These are phyloP conservation scores for Prunus mira DNA, from an alignment of 306 rosid genomes.

Conservation along the genomic window DNA sequence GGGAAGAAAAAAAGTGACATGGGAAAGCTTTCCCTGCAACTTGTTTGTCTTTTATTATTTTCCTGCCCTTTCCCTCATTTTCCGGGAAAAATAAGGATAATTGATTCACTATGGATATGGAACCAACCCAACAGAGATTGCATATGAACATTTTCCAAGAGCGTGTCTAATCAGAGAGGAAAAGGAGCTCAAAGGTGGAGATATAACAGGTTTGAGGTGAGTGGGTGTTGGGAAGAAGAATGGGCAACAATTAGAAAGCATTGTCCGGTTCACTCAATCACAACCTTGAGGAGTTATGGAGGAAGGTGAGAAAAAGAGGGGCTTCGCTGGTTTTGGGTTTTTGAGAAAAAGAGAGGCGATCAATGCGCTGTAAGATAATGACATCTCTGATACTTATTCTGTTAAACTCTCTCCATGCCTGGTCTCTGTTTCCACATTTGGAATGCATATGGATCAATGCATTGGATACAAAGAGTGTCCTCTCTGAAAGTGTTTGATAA, in stretches of 20 bases:
- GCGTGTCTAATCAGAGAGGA: slow-evolving; percentile 9
- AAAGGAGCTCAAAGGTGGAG: slow-evolving; percentile 39
- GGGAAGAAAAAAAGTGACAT: slow-evolving; percentile 19
- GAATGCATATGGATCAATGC: slow-evolving; percentile 72
- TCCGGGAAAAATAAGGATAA: slow-evolving; percentile 36
- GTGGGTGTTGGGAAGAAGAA: slow-evolving; percentile 2
- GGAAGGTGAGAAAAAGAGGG: too few relatives aligned
- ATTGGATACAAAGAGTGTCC: slow-evolving; percentile 57
- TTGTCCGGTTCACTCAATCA: too few relatives aligned
- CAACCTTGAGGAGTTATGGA: too few relatives aligned
- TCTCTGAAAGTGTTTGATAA: slow-evolving; percentile 30
- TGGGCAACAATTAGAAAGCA: too few relatives aligned
- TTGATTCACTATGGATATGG: slow-evolving; percentile 24
- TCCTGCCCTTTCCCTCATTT: slow-evolving; percentile 34
- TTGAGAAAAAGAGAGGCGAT: slow-evolving; percentile 35
- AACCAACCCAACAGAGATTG: slow-evolving; percentile 14
- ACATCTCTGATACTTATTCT: slow-evolving; percentile 54
- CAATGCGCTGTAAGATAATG: slow-evolving; percentile 49
- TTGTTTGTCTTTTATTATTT: background rate
- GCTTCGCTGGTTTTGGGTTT: too few relatives aligned
- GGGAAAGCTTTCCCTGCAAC: background rate
- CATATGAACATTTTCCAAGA: slow-evolving; percentile 16
- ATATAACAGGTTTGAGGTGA: slow-evolving; percentile 25
- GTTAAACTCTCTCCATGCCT: slow-evolving; percentile 51
- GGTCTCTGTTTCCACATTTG: slow-evolving; percentile 51